phyloP scores from a whole-genome alignment of 495 filamentous ascomycete species.

The Friedmanniomyces simplex region DNA sequence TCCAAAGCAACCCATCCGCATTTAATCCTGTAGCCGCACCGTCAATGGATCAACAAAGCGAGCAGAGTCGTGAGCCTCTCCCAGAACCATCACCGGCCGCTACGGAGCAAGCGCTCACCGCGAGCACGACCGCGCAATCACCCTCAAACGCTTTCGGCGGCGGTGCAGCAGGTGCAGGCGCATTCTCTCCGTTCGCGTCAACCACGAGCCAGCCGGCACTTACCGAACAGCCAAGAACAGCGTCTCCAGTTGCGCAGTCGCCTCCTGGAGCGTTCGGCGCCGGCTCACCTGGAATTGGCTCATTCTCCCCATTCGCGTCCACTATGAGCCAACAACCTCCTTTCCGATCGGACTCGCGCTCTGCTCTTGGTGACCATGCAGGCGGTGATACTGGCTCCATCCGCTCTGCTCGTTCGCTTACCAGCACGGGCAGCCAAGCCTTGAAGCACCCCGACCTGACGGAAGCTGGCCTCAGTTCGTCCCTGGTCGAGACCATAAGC shows the following conservation, averaged over 20 bases:
- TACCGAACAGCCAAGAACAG: not conserved
- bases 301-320: slow-evolving; percentile 13
- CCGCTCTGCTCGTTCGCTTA: slow-evolving; percentile 73
- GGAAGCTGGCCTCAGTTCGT: slow-evolving; percentile 73
- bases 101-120: not conserved
- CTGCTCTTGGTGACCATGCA: slow-evolving; percentile 31
- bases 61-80: not conserved
- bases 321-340: not conserved
- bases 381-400: slow-evolving; percentile 84
- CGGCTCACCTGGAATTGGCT: not conserved
- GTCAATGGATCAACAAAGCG: not conserved
- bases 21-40: not conserved
- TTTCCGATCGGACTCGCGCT: slow-evolving; percentile 15
- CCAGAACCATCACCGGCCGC: slow-evolving; percentile 1
- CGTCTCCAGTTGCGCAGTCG: not conserved
- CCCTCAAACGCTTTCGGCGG: not conserved
- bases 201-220: not conserved
- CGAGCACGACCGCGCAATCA: not conserved
- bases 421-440: slow-evolving; percentile 43
- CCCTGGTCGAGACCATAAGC: slow-evolving; percentile 82
- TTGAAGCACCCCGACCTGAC: slow-evolving; percentile 74
- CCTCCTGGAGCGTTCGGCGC: not conserved
- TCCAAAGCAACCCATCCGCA: not conserved
- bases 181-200: not conserved
- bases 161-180: not conserved